Conservation (phyloP, 257 asterid genomes). For the Nicotiana tomentosiformis region DNA sequence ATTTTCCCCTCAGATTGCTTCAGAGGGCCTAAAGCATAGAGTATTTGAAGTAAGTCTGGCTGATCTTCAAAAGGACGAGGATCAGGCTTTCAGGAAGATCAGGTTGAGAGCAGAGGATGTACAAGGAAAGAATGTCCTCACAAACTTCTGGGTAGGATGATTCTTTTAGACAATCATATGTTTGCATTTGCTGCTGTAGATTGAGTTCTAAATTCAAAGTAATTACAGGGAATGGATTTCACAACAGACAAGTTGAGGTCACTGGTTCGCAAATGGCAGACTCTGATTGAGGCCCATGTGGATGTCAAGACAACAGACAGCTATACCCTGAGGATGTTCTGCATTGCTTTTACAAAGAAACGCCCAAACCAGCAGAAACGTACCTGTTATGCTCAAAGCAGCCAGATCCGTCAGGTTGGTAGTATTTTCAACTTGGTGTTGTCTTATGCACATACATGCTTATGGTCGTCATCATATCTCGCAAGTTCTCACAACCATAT, state of each 20-base stretch:
- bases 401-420: constrained; percentile 57
- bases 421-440: too few species aligned
- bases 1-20: constrained; percentile 49
- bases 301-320: neutral
- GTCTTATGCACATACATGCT: too few species aligned
- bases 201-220: too few species aligned
- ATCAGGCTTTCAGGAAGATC: constrained; percentile 73
- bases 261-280: constrained; percentile 66
- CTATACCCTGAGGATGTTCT: constrained; percentile 58
- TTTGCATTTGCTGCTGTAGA: too few species aligned
- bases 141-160: neutral
- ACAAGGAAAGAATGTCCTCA: neutral
- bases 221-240: constrained; percentile 63
- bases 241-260: constrained; percentile 75
- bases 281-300: constrained; percentile 23
- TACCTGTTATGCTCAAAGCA: constrained; percentile 74
- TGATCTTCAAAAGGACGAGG: constrained; percentile 27
- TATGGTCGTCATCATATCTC: too few species aligned
- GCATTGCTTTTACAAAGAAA: constrained; percentile 46
- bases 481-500: too few species aligned
- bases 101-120: constrained; percentile 45
- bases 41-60: constrained; percentile 79
- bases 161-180: too few species aligned
- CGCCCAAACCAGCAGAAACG: constrained; percentile 63
- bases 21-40: constrained; percentile 90